A percentile compares a stretch with the other conserved stretches of the same genome.
Conservation (phyloP, 2,329 filamentous ascomycete genomes). For the Helotiales sp. region DNA sequence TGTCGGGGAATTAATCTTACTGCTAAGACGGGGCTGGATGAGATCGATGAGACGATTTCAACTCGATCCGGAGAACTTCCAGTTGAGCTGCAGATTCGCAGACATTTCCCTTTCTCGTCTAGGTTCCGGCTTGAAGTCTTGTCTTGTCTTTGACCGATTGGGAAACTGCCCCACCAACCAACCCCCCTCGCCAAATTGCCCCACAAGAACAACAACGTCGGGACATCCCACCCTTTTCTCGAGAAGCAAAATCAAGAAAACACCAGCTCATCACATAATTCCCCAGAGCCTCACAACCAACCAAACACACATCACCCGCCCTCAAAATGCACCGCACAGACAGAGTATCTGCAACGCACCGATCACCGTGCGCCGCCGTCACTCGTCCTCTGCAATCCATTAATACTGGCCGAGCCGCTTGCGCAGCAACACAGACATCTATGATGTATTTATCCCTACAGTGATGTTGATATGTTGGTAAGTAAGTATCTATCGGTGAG, state of each 20-base stretch:
- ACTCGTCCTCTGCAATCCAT: neutral
- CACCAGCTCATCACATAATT: neutral
- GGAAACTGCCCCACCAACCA: neutral
- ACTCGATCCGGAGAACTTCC: too few species aligned
- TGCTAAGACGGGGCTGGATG: too few species aligned
- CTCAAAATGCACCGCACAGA: neutral
- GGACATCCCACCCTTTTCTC: neutral
- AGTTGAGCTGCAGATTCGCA: neutral
- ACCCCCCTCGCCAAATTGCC: neutral
- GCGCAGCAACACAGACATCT: constrained; percentile 7
- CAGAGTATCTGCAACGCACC: neutral
- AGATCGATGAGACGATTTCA: too few species aligned
- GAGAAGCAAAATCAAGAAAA: neutral
- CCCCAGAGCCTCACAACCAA: neutral
- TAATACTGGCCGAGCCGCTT: neutral
- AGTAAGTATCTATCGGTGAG: too few species aligned
- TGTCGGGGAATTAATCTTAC: neutral
- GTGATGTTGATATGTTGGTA: neutral
- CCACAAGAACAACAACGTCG: neutral
- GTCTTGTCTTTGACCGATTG: neutral
- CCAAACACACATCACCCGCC: neutral
- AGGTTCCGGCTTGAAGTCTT: neutral
- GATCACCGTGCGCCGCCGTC: neutral
- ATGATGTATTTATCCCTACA: too few species aligned
- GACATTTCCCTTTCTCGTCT: neutral